Evolutionary conservation across 2,329 filamentous ascomycete species (phyloP).

Genomic region (Xylariales sp.): DNA sequence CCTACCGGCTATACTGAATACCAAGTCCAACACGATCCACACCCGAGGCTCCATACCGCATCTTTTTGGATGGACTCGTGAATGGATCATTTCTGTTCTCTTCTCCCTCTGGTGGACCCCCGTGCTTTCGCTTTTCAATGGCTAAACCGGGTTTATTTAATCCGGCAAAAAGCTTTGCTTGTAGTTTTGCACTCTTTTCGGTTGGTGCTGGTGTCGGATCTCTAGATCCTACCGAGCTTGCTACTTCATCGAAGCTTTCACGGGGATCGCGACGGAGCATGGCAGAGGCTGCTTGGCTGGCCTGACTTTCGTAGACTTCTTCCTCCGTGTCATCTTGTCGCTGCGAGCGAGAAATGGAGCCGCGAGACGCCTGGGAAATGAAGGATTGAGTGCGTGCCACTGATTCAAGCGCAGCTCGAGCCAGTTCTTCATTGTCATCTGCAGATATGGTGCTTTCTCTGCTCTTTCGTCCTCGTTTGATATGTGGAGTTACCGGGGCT

Average conservation of each 20-base stretch:
- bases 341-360: conserved; percentile 12
- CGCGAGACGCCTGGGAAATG: conserved; percentile 25
- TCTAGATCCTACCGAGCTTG: conserved; percentile 35
- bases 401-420: conserved; percentile 48
- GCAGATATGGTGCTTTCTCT: conserved; percentile 84
- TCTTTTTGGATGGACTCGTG: conserved; percentile 48
- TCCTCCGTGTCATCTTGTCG: conserved; percentile 45
- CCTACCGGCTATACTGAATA: conserved; percentile 40
- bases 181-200: conserved; percentile 43
- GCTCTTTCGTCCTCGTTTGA: conserved; percentile 55
- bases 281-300: conserved; percentile 71
- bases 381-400: conserved; percentile 39
- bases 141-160: conserved; percentile 33
- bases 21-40: conserved; percentile 43
- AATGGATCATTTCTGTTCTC: conserved; percentile 29
- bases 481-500: conserved; percentile 40
- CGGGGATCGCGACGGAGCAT: conserved; percentile 62
- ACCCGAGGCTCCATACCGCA: conserved; percentile 36
- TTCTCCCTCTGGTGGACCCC: conserved; percentile 22
- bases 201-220: conserved; percentile 39
- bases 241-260: conserved; percentile 50
- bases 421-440: conserved; percentile 54
- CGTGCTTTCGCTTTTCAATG: conserved; percentile 48
- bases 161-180: conserved; percentile 46
- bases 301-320: conserved; percentile 68